Percentiles rank a stretch among this genome's conserved stretches.
phyloP scores from a whole-genome alignment of 2,329 filamentous ascomycete species.

The Aulographum hederae region DNA sequence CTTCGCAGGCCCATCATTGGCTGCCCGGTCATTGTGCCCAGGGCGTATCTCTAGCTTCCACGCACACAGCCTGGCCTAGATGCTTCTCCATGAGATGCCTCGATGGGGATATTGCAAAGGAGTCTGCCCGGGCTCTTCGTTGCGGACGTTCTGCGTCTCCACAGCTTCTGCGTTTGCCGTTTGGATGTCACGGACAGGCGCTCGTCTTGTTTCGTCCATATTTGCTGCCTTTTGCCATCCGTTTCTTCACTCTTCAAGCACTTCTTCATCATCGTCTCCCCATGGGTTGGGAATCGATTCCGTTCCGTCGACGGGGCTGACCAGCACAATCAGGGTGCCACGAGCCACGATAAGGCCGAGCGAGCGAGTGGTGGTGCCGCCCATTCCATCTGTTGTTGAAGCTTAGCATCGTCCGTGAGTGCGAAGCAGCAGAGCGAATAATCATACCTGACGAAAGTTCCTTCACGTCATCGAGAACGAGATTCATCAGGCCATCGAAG shows the following conservation, averaged over 20 bases:
- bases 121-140: too few species aligned
- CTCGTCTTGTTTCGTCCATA: too few species aligned
- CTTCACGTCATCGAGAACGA: slow-evolving; percentile 86
- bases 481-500: slow-evolving; percentile 94
- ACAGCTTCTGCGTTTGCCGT: too few species aligned
- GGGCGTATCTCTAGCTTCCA: too few species aligned
- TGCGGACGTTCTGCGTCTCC: too few species aligned
- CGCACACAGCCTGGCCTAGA: too few species aligned
- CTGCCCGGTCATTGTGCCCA: too few species aligned
- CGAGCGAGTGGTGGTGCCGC: slow-evolving; percentile 64
- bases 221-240: too few species aligned
- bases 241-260: not conserved
- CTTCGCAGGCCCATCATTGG: too few species aligned
- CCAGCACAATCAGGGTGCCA: slow-evolving; percentile 79
- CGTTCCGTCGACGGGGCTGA: slow-evolving; percentile 85
- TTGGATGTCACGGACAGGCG: too few species aligned
- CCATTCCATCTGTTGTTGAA: slow-evolving; percentile 58
- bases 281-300: slow-evolving; percentile 95
- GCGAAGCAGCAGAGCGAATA: not conserved
- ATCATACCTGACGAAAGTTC: slow-evolving; percentile 68
- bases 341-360: slow-evolving; percentile 76
- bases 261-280: slow-evolving; percentile 38
- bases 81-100: too few species aligned
- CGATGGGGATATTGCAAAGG: too few species aligned
- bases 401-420: slow-evolving; percentile 7